Evolutionary conservation across 306 rosid species (phyloP).

Genomic region (Quercus rubra): DNA sequence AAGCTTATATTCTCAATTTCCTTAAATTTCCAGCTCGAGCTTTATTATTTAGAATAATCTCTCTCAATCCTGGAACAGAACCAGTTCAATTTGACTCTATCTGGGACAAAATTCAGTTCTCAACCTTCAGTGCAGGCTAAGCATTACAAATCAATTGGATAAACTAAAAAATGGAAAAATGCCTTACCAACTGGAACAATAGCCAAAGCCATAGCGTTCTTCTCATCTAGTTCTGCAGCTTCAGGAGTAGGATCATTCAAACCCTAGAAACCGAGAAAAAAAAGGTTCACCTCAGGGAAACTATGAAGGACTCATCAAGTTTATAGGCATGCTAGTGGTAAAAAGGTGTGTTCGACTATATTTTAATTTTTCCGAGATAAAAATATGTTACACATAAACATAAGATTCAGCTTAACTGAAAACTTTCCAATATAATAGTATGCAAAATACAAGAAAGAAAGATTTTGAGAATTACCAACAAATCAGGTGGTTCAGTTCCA

Average conservation of each 20-base stretch:
- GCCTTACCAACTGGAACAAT: constrained; percentile 75
- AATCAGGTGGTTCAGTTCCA: constrained; percentile 74
- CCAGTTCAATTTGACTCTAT: constrained; percentile 8
- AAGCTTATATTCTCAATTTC: neutral
- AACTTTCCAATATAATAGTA: neutral
- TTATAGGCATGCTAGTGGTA: neutral
- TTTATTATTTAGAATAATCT: constrained; percentile 2
- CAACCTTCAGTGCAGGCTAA: constrained; percentile 1
- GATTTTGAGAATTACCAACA: constrained; percentile 57
- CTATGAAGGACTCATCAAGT: neutral
- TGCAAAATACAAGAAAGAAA: constrained; percentile 4
- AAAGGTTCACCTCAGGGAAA: neutral
- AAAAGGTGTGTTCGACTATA: neutral
- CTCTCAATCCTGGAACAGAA: constrained; percentile 15
- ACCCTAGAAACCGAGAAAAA: constrained; percentile 47
- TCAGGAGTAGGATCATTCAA: constrained; percentile 81
- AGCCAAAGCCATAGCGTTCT: constrained; percentile 92
- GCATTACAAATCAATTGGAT: constrained; percentile 4
- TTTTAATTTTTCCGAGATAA: neutral
- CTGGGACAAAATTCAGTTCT: neutral
- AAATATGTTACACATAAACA: neutral
- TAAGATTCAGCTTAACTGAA: neutral
- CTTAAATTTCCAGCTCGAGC: neutral
- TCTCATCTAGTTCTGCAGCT: constrained; percentile 79
- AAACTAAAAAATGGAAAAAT: constrained; percentile 14